Conservation (phyloP, 805 yeast species). For the Candida vaughaniae region DNA sequence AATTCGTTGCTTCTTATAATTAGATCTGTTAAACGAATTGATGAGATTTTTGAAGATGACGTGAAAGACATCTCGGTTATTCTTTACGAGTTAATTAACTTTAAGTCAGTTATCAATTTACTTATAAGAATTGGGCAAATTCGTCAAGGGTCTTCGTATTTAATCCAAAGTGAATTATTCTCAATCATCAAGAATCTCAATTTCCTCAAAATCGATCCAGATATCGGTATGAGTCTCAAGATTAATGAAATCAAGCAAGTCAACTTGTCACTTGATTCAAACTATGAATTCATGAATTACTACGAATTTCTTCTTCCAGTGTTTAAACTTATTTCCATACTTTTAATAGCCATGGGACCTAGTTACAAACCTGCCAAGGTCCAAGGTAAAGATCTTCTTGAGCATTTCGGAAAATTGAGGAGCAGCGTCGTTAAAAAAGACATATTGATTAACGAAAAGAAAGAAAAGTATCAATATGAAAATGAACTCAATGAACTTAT, state of each 20-base stretch:
- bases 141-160: conserved; percentile 71
- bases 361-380: conserved; percentile 59
- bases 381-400: conserved; percentile 52
- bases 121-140: conserved; percentile 74
- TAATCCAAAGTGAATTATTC: conserved; percentile 74
- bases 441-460: conserved; percentile 30
- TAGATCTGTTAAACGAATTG: conserved; percentile 66
- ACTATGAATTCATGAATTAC: conserved; percentile 35
- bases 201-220: conserved; percentile 72
- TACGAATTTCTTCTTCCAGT: conserved; percentile 71
- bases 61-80: conserved; percentile 27
- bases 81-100: conserved; percentile 73
- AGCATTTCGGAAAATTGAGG: conserved; percentile 52
- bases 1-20: conserved; percentile 67
- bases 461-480: conserved; percentile 21
- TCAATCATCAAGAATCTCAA: conserved; percentile 54
- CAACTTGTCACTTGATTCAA: conserved; percentile 52
- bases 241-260: conserved; percentile 18
- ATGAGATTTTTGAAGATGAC: conserved; percentile 46
- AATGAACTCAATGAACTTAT: conserved; percentile 53
- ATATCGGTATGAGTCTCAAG: conserved; percentile 61
- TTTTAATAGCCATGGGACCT: conserved; percentile 74
- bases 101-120: conserved; percentile 68
- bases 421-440: conserved; percentile 65
- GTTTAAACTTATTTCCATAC: conserved; percentile 68